phyloP scores from a whole-genome alignment of 2,329 filamentous ascomycete species.

The Xylaria digitata region DNA sequence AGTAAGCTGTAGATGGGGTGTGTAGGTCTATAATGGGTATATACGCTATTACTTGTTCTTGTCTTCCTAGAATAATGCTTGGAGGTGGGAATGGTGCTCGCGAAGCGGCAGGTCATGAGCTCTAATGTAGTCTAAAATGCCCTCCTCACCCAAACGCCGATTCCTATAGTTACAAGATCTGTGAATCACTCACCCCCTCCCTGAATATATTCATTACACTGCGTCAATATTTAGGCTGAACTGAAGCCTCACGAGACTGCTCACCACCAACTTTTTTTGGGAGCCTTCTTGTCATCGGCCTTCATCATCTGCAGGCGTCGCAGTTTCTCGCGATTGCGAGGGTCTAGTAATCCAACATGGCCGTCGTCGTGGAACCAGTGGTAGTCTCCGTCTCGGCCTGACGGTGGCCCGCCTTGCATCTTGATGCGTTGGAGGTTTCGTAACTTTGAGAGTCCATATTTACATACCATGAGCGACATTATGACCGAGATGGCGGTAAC shows the following conservation, averaged over 20 bases:
- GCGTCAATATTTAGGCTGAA: neutral
- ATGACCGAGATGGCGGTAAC: constrained; percentile 77
- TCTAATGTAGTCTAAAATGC: constrained; percentile 18
- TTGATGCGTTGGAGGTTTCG: constrained; percentile 64
- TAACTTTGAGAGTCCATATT: constrained; percentile 85
- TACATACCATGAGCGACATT: constrained; percentile 81
- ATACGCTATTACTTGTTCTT: constrained; percentile 19
- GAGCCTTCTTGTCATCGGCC: constrained; percentile 48
- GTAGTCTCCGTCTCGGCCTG: constrained; percentile 45
- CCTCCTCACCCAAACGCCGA: constrained; percentile 17
- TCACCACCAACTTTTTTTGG: constrained; percentile 51
- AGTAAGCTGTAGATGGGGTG: constrained; percentile 3
- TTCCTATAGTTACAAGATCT: constrained; percentile 24
- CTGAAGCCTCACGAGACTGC: neutral
- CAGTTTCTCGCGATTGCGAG: constrained; percentile 65
- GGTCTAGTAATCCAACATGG: constrained; percentile 63
- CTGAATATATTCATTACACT: constrained; percentile 22
- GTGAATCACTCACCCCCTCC: constrained; percentile 5
- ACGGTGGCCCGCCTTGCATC: constrained; percentile 47
- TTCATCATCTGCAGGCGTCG: constrained; percentile 64
- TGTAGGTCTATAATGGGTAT: constrained; percentile 36
- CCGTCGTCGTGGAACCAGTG: constrained; percentile 62
- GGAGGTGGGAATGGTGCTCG: constrained; percentile 32
- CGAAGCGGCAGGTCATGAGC: constrained; percentile 8
- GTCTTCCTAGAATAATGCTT: constrained; percentile 16